A percentile compares a stretch with the other conserved stretches of the same genome.
phyloP scores from a whole-genome alignment of 164 flowering plant genomes.

The Vitis riparia region DNA sequence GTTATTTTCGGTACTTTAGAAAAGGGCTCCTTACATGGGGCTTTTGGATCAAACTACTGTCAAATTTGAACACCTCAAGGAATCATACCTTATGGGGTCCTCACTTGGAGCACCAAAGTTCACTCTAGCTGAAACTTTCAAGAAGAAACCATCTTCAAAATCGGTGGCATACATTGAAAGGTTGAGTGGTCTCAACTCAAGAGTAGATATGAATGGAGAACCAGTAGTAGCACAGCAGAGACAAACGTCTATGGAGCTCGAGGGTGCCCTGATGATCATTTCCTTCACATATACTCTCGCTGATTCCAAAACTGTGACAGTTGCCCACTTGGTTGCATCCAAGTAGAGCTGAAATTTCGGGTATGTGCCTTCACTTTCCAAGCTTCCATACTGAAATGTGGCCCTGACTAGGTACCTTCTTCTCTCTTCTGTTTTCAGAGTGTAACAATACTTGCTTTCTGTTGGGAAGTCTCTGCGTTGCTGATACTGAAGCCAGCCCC shows the following conservation, averaged over 20 bases:
- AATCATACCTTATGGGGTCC: slow-evolving; percentile 62
- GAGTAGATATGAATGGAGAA: slow-evolving; percentile 86
- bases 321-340: slow-evolving; percentile 87
- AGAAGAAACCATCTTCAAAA: slow-evolving; percentile 73
- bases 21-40: no score
- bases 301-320: slow-evolving; percentile 60
- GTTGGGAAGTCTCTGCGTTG: slow-evolving; percentile 71
- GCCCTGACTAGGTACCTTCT: slow-evolving; percentile 81
- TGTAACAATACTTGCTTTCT: slow-evolving; percentile 79
- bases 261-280: slow-evolving; percentile 80
- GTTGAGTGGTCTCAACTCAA: slow-evolving; percentile 86
- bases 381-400: slow-evolving; percentile 74
- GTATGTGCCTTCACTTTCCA: slow-evolving; percentile 47
- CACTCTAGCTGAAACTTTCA: slow-evolving; percentile 80
- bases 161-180: slow-evolving; percentile 92
- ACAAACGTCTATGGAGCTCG: slow-evolving; percentile 68
- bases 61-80: slow-evolving; percentile 4
- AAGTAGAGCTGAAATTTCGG: slow-evolving; percentile 80
- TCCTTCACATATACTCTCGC: slow-evolving; percentile 70
- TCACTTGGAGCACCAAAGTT: slow-evolving; percentile 77
- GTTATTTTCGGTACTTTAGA: neutral
- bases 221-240: slow-evolving; percentile 88
- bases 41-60: neutral
- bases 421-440: slow-evolving; percentile 52
- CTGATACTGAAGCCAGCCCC: slow-evolving; percentile 43